phyloP scores from a whole-genome alignment of 306 rosid species.

The Astragalus glycyphyllos region DNA sequence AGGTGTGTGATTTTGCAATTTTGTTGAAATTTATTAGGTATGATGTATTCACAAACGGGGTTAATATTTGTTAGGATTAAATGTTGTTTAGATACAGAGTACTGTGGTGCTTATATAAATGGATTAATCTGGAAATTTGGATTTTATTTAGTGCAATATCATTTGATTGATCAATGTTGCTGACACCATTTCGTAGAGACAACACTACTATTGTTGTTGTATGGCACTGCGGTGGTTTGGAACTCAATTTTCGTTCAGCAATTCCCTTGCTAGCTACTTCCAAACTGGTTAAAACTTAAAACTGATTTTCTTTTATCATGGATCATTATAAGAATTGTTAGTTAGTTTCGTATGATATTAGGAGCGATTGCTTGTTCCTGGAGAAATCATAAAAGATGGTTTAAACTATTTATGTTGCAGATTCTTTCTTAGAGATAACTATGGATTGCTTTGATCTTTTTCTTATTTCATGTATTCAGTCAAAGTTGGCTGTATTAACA shows the following conservation, averaged over 20 bases:
- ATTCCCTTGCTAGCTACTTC: not conserved
- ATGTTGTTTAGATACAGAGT: constrained; percentile 4
- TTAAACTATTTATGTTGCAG: no score
- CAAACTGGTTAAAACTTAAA: not conserved
- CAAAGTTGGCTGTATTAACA: constrained; percentile 1
- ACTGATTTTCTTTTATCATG: constrained; percentile 22
- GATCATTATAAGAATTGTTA: constrained; percentile 23
- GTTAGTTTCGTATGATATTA: constrained; percentile 7
- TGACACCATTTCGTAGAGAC: not conserved
- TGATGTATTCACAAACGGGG: not conserved
- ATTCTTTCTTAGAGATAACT: no score
- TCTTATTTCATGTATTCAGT: constrained; percentile 30
- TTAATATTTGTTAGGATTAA: constrained; percentile 13
- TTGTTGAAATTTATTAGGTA: constrained; percentile 15
- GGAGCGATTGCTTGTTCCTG: no score
- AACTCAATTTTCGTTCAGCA: constrained; percentile 12
- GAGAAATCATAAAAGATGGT: no score
- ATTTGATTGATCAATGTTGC: constrained; percentile 14
- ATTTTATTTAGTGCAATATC: not conserved
- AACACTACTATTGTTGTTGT: constrained; percentile 17
- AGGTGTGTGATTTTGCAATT: constrained; percentile 2
- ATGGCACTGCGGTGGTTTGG: not conserved
- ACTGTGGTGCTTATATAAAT: constrained; percentile 16
- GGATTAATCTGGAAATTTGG: not conserved
- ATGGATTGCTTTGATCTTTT: no score